Conservation (phyloP, 768 basidiomycete genomes). For the Cystofilobasidium capitatum region DNA sequence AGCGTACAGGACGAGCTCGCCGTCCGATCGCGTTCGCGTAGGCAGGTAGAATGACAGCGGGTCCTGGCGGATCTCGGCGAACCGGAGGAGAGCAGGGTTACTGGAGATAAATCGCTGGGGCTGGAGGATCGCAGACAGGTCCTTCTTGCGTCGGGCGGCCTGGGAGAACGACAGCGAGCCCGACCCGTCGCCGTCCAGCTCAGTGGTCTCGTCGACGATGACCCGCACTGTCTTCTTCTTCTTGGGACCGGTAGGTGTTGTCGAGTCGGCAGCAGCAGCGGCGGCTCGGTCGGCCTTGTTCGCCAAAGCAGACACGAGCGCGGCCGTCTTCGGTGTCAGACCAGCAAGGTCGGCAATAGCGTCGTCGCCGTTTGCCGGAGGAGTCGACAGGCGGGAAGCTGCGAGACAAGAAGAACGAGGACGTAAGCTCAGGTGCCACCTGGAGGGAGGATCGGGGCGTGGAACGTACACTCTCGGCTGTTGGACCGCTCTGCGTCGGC, state of each 20-base stretch:
- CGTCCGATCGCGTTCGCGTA: slow-evolving; percentile 58
- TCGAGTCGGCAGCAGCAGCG: slow-evolving; percentile 37
- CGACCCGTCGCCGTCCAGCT: slow-evolving; percentile 48
- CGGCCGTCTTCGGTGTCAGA: slow-evolving; percentile 47
- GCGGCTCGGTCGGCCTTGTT: slow-evolving; percentile 31
- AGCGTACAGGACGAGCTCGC: slow-evolving; percentile 54
- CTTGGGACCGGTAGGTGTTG: slow-evolving; percentile 39
- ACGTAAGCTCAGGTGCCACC: not conserved
- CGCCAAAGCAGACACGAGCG: slow-evolving; percentile 34
- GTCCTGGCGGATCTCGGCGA: slow-evolving; percentile 75
- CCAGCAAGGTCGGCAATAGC: slow-evolving; percentile 46
- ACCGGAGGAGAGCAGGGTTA: slow-evolving; percentile 71
- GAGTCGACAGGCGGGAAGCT: slow-evolving; percentile 9
- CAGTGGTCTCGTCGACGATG: slow-evolving; percentile 72
- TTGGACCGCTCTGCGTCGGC: slow-evolving; percentile 46
- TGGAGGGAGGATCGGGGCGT: not conserved
- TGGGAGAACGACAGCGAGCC: slow-evolving; percentile 47
- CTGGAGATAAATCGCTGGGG: slow-evolving; percentile 72
- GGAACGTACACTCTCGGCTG: slow-evolving; percentile 46
- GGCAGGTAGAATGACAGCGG: slow-evolving; percentile 79
- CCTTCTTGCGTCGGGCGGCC: slow-evolving; percentile 44
- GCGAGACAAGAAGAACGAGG: slow-evolving; percentile 49
- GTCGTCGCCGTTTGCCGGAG: slow-evolving; percentile 61
- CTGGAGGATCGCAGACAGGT: slow-evolving; percentile 23
- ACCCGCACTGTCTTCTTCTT: slow-evolving; percentile 67